Percentiles rank a stretch among this genome's conserved stretches.
These are phyloP conservation scores for Ceratorhiza oryzae-sativae DNA, from an alignment of 1,284 basidiomycete species.

Conservation along the genomic window DNA sequence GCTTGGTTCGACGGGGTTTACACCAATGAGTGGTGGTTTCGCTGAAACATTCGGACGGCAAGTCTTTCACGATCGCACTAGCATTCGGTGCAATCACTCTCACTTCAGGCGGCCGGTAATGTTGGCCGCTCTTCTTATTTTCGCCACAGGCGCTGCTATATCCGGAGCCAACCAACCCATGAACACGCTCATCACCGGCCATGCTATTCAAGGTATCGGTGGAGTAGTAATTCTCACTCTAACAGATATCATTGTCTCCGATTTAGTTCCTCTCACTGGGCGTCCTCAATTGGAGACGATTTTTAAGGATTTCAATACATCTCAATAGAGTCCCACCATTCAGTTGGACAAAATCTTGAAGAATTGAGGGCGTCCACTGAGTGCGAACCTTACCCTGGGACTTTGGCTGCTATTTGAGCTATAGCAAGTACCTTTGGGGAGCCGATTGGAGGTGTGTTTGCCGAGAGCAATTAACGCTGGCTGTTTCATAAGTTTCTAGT, in stretches of 20 bases:
- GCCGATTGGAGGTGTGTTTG: constrained; percentile 52
- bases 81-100: constrained; percentile 44
- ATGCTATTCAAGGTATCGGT: constrained; percentile 58
- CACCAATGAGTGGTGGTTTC: constrained; percentile 50
- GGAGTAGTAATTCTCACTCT: constrained; percentile 57
- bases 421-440: constrained; percentile 51
- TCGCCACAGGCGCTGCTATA: constrained; percentile 56
- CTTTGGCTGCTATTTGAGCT: constrained; percentile 51
- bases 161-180: constrained; percentile 56
- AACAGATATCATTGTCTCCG: constrained; percentile 55
- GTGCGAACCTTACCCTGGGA: constrained; percentile 53
- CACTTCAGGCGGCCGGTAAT: constrained; percentile 50
- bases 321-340: no score
- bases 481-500: constrained; percentile 51
- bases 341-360: no score
- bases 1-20: constrained; percentile 52
- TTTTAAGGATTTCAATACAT: no score
- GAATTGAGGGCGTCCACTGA: no score
- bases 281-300: no score
- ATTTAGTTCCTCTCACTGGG: constrained; percentile 57
- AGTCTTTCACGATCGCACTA: constrained; percentile 32
- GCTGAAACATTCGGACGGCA: constrained; percentile 53
- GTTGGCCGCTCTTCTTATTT: constrained; percentile 51
- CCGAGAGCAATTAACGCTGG: constrained; percentile 54
- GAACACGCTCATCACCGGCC: constrained; percentile 54